Percentiles rank a stretch among this genome's conserved stretches.
Evolutionary conservation across 1,139 yeast genomes (phyloP).

Genomic region (Suhomyces maxii): DNA sequence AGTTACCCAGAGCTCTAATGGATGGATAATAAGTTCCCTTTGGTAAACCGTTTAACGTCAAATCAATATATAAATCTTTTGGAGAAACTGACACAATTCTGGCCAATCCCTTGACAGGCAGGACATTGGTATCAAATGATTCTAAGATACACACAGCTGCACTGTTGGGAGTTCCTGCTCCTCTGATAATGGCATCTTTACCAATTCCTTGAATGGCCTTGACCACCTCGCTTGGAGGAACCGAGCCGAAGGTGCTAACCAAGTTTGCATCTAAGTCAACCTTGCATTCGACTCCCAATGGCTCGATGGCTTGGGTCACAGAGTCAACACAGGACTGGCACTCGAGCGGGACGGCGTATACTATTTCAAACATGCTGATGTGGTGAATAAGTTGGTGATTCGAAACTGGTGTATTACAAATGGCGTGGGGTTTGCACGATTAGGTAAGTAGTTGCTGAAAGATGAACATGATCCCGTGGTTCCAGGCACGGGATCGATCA

Average conservation of each 20-base stretch:
- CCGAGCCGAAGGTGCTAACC: constrained; percentile 63
- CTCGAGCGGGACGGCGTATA: constrained; percentile 77
- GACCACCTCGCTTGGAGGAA: constrained; percentile 71
- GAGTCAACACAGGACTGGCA: constrained; percentile 70
- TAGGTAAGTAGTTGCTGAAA: background rate
- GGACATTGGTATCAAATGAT: constrained; percentile 49
- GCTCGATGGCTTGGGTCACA: constrained; percentile 52
- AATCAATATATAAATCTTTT: constrained; percentile 60
- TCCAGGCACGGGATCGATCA: too few relatives aligned
- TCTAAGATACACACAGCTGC: constrained; percentile 93
- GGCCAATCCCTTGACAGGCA: constrained; percentile 84
- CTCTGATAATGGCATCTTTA: constrained; percentile 86
- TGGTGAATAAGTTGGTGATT: background rate
- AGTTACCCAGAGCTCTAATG: constrained; percentile 70
- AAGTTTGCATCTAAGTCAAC: constrained; percentile 56
- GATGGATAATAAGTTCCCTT: constrained; percentile 70
- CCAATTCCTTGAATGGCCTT: constrained; percentile 70
- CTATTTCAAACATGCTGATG: constrained; percentile 47
- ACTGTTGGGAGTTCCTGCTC: constrained; percentile 82
- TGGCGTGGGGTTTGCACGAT: background rate
- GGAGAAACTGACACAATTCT: constrained; percentile 72
- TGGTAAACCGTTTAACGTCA: constrained; percentile 70
- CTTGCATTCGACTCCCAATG: constrained; percentile 48
- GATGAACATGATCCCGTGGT: too few relatives aligned
- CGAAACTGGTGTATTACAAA: background rate